Evolutionary conservation across 306 rosid species (phyloP), one percentile per base, ranked within the genome.

Genomic region (Hylodesmum podocarpum): DNA sequence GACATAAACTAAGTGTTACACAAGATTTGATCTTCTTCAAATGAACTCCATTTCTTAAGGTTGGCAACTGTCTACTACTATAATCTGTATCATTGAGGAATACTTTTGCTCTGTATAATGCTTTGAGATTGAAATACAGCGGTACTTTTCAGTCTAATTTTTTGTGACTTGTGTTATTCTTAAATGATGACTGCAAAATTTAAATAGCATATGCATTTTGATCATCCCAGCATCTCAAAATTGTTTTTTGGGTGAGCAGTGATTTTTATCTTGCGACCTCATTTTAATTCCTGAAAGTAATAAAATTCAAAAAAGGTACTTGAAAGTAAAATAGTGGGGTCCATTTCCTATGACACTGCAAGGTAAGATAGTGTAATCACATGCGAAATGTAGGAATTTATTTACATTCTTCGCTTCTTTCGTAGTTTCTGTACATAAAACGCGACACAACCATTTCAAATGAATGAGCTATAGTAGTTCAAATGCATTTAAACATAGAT

Each of bases 111-210:
- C 50, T 46, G 36, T 28, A 37, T 25, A 31, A 31, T 80, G 66
- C 65, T n/a, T n/a, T 77, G 73, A 25, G 62, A 16, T 44, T 66
- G 71, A 53, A 33, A 66, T 53, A 61, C 25, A 9, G n/a, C 62
- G 6, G 58, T 27, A 37, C 29, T 29, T 50, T 33, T 77, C 51
- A 27, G 18, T n/a, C n/a, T n/a, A n/a, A n/a, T n/a, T n/a, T 39
- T 53, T 66, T 13, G 6, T 49, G 15, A 27, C n/a, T n/a, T n/a
- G n/a, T 41, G 11, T 58, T 36, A 15, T 24, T 63, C 72, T 34
- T 49, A 31, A 47, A 21, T 64, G 50, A 63, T 22, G 53, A 8
- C 19, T 28, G 16, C 57, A 15, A 14, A 46, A 46, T n/a, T 46
- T 46, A 14, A 4, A 15, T 5, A n/a, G 53, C n/a, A 46, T 46